Evolutionary conservation across 2,329 filamentous ascomycete species (phyloP).

Genomic region (Cordyceps pruinosa): DNA sequence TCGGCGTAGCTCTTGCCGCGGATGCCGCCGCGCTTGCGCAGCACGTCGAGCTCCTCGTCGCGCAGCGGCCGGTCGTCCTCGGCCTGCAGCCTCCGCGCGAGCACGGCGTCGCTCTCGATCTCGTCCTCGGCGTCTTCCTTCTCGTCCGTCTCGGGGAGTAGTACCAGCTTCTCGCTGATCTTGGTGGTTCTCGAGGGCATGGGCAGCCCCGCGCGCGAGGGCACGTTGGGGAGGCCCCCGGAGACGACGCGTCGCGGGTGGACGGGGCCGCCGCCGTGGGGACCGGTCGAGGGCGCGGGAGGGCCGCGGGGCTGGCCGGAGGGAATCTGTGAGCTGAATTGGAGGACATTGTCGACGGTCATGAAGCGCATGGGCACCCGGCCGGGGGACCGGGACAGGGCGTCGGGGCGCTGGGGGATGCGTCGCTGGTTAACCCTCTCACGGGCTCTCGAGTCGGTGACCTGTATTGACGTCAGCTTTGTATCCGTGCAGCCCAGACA

Average conservation of each 20-base stretch:
- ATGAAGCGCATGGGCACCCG: conserved; percentile 63
- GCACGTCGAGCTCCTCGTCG: conserved; percentile 60
- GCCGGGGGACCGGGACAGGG: conserved; percentile 22
- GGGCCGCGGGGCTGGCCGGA: conserved; percentile 82
- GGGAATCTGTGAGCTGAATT: conserved; percentile 89
- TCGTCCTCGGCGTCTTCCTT: conserved; percentile 53
- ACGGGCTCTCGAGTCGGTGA: conserved; percentile 30
- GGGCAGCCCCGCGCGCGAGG: conserved; percentile 44
- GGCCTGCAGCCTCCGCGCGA: conserved; percentile 36
- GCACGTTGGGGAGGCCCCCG: conserved; percentile 34
- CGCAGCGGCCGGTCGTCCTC: conserved; percentile 59
- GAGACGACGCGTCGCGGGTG: conserved; percentile 24
- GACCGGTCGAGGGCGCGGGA: conserved; percentile 40
- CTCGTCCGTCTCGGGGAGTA: conserved; percentile 73
- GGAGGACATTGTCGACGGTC: conserved; percentile 88
- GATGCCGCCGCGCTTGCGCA: conserved; percentile 55
- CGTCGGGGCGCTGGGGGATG: conserved; percentile 27
- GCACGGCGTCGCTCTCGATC: conserved; percentile 36
- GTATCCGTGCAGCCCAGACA: background rate
- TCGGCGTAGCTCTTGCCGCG: conserved; percentile 89
- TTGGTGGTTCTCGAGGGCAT: conserved; percentile 86
- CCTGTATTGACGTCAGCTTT: conserved; percentile 19
- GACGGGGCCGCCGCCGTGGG: conserved; percentile 15
- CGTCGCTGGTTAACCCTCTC: conserved; percentile 29
- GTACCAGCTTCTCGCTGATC: conserved; percentile 91